phyloP scores from a whole-genome alignment of 352 stramenopile species.

The Plasmopara muralis region DNA sequence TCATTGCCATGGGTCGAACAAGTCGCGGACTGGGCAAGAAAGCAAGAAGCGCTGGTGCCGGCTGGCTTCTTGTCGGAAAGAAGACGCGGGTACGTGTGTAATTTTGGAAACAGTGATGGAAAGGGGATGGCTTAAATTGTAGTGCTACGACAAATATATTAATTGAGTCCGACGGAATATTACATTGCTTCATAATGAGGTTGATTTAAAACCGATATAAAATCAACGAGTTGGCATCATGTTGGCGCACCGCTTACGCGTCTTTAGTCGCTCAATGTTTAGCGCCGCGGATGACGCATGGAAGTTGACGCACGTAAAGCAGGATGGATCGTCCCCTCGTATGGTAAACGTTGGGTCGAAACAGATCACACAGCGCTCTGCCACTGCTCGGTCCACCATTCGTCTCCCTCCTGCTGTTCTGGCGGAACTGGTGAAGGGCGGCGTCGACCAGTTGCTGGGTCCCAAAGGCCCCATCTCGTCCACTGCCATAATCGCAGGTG shows the following conservation, averaged over 20 bases:
- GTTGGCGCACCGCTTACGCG: neutral
- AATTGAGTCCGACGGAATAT: too few species aligned
- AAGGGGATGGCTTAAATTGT: neutral
- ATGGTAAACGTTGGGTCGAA: slow-evolving; percentile 93
- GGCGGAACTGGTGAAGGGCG: slow-evolving; percentile 44
- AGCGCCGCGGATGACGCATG: slow-evolving; percentile 9
- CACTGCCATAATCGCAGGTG: slow-evolving; percentile 89
- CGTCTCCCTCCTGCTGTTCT: slow-evolving; percentile 79
- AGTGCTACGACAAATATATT: neutral
- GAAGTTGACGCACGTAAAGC: slow-evolving; percentile 52
- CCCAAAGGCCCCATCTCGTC: slow-evolving; percentile 88
- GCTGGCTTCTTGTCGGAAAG: slow-evolving; percentile 24
- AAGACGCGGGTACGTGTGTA: too few species aligned
- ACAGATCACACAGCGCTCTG: slow-evolving; percentile 66
- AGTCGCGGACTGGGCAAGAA: neutral
- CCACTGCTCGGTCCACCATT: slow-evolving; percentile 81
- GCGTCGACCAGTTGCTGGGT: slow-evolving; percentile 36
- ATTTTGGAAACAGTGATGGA: too few species aligned
- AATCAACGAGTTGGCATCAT: too few species aligned
- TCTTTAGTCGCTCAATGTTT: slow-evolving; percentile 5
- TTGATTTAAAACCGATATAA: too few species aligned
- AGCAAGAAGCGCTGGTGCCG: slow-evolving; percentile 2
- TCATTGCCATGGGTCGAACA: slow-evolving; percentile 35
- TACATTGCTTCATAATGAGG: too few species aligned
- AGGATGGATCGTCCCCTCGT: slow-evolving; percentile 33